Base-by-base conservation (phyloP, 768 basidiomycete species). In the Suillus ampliporus region DNA sequence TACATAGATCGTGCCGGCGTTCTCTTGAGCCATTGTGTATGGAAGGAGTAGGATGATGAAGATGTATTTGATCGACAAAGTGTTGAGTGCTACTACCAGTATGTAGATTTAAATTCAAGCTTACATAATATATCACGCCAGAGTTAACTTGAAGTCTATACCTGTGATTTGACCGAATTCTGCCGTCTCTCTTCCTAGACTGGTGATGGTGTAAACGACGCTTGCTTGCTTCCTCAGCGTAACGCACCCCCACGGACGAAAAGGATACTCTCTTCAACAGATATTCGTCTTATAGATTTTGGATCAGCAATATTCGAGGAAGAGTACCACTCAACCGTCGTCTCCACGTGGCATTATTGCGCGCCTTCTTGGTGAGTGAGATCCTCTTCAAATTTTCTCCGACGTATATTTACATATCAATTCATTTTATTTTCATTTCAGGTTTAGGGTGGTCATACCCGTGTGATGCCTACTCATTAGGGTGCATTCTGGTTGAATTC, bases 401-500 rank as follows among this genome's bases (percentile, higher is more conserved):
- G 60, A 41, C 66, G 38, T 34, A 46, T 61, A 47, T 34, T 48
- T 60, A 54, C 63, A 70, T 58, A 69, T 67, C 62, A 58, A 53
- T 19, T 47, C 57, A 26, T n/a, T n/a, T n/a, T n/a, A n/a, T n/a
- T n/a, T n/a, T n/a, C n/a, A n/a, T 65, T 64, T 56, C 72, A 99
- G 97, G 95, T 60, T 85, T 98, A 64, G 95, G 96, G 58, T 99
- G 97, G 97, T 96, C 94, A 48, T 99, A 89, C 76, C 95, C 97
- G 2, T 99, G 97, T 77, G 97, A 99, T 78, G 94, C 95, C 37
- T 99, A 97, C 78, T 99, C 97, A 19, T 84, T 99, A 57, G 97
- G 97, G 8, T 99, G 97, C 78, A 99, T 99, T 68, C 86, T 99
- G 28, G 96, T 99, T 62, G 97, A 99, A 76, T 99, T 99, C 75